A percentile compares a stretch with the other conserved stretches of the same genome.
phyloP scores from a whole-genome alignment of 1,284 basidiomycete genomes.

The Omphalotus olearius region DNA sequence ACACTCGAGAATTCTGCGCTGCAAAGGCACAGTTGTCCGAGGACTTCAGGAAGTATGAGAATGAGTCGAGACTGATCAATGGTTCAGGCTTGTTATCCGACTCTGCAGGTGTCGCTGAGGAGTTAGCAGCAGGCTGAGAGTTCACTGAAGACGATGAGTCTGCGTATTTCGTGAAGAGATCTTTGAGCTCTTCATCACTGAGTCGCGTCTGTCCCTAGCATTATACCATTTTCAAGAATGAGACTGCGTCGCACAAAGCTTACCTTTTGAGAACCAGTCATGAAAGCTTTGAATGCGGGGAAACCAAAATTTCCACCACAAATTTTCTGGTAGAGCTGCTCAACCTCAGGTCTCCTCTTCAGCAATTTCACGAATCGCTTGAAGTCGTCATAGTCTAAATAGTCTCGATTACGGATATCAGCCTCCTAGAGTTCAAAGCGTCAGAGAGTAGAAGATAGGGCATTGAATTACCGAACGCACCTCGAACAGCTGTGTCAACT shows the following conservation, averaged over 20 bases:
- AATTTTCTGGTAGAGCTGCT: conserved; percentile 59
- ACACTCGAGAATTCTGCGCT: conserved; percentile 38
- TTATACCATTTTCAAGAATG: conserved; percentile 8
- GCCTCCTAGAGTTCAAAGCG: conserved; percentile 48
- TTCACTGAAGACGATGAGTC: conserved; percentile 22
- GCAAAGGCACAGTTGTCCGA: conserved; percentile 57
- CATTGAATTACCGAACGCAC: conserved; percentile 31
- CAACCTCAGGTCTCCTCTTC: conserved; percentile 81
- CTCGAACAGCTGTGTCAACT: conserved; percentile 64
- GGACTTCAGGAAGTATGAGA: conserved; percentile 75
- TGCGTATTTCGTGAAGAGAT: conserved; percentile 55
- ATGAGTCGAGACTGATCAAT: conserved; percentile 54
- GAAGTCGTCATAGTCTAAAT: conserved; percentile 83
- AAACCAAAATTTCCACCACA: conserved; percentile 47
- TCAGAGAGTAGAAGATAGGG: background rate
- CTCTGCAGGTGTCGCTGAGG: conserved; percentile 21
- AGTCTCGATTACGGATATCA: conserved; percentile 60
- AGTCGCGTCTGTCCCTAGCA: conserved; percentile 40
- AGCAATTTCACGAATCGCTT: conserved; percentile 82
- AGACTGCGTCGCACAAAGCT: conserved; percentile 2
- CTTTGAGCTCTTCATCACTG: conserved; percentile 39
- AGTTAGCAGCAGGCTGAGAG: conserved; percentile 23
- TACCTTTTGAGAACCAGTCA: conserved; percentile 67
- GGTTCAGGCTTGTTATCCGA: conserved; percentile 12
- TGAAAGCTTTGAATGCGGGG: conserved; percentile 59